These are phyloP conservation scores for Parathielavia hyrcaniae DNA, from an alignment of 495 filamentous ascomycete genomes.

Conservation along the genomic window DNA sequence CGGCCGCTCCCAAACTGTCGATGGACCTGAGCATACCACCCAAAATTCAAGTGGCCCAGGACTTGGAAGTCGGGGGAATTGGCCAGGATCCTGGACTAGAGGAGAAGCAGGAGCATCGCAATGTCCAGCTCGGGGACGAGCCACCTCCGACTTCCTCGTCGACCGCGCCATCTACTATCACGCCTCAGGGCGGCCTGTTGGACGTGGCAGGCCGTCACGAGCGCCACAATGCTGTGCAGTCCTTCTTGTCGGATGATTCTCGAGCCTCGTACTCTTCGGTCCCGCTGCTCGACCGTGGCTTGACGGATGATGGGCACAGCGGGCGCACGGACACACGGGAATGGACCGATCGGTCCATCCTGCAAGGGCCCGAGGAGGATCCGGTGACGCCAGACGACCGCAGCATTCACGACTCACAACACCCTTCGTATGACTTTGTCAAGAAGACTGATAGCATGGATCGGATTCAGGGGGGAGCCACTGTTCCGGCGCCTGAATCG, in stretches of 20 bases:
- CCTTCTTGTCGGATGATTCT: slow-evolving; percentile 46
- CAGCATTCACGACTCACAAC: slow-evolving; percentile 31
- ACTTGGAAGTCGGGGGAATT: slow-evolving; percentile 17
- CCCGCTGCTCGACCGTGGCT: slow-evolving; percentile 66
- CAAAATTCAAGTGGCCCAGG: slow-evolving; percentile 15
- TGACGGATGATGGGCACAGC: slow-evolving; percentile 52
- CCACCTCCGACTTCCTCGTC: slow-evolving; percentile 17
- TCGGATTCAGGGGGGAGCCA: slow-evolving; percentile 28
- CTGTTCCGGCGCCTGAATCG: slow-evolving; percentile 12
- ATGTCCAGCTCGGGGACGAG: slow-evolving; percentile 41
- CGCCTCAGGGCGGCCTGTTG: slow-evolving; percentile 23
- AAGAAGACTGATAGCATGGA: slow-evolving; percentile 43
- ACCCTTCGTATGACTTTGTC: slow-evolving; percentile 46
- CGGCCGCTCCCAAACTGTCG: slow-evolving; percentile 33
- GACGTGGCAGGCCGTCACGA: slow-evolving; percentile 14
- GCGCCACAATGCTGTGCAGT: slow-evolving; percentile 29
- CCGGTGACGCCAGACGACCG: slow-evolving; percentile 27
- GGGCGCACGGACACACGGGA: slow-evolving; percentile 34
- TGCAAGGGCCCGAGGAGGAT: slow-evolving; percentile 35
- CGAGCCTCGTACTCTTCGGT: slow-evolving; percentile 65
- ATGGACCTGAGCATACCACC: slow-evolving; percentile 31
- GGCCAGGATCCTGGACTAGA: slow-evolving; percentile 23
- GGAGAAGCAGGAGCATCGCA: slow-evolving; percentile 45
- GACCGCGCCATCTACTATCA: slow-evolving; percentile 24
- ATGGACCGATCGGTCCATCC: slow-evolving; percentile 44